Conservation (phyloP, 495 filamentous ascomycete genomes). For the Ramalina intermedia region DNA sequence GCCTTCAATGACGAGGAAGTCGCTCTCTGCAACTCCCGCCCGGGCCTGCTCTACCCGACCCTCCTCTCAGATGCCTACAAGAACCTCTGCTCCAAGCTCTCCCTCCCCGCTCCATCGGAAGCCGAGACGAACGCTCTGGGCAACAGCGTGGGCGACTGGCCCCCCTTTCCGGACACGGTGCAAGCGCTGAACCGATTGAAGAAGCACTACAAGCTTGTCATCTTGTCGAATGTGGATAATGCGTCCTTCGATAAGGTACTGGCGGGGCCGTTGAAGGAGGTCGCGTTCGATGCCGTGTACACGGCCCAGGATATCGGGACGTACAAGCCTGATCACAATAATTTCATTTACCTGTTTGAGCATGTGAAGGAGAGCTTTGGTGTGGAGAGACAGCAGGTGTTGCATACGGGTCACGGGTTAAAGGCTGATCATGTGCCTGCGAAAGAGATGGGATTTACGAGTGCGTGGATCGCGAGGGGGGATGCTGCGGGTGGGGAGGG, state of each 20-base stretch:
- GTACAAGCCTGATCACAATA: constrained; percentile 56
- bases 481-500: constrained; percentile 26
- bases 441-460: constrained; percentile 42
- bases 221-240: constrained; percentile 59
- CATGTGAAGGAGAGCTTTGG: constrained; percentile 41
- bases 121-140: constrained; percentile 31
- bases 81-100: constrained; percentile 28
- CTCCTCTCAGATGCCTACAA: constrained; percentile 38
- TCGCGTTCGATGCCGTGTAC: constrained; percentile 50
- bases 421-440: constrained; percentile 60
- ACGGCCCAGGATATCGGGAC: constrained; percentile 62
- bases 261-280: constrained; percentile 30
- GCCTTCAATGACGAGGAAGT: constrained; percentile 29
- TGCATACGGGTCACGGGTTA: constrained; percentile 59
- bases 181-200: constrained; percentile 40
- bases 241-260: constrained; percentile 43
- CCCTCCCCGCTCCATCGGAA: constrained; percentile 21
- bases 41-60: constrained; percentile 40
- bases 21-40: constrained; percentile 32
- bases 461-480: constrained; percentile 56
- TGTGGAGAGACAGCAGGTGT: constrained; percentile 35
- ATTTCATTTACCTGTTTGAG: constrained; percentile 52
- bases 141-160: constrained; percentile 43
- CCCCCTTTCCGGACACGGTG: constrained; percentile 50
- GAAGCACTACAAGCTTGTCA: constrained; percentile 51